phyloP scores from a whole-genome alignment of 2,329 filamentous ascomycete genomes.

The Phoma sp. region DNA sequence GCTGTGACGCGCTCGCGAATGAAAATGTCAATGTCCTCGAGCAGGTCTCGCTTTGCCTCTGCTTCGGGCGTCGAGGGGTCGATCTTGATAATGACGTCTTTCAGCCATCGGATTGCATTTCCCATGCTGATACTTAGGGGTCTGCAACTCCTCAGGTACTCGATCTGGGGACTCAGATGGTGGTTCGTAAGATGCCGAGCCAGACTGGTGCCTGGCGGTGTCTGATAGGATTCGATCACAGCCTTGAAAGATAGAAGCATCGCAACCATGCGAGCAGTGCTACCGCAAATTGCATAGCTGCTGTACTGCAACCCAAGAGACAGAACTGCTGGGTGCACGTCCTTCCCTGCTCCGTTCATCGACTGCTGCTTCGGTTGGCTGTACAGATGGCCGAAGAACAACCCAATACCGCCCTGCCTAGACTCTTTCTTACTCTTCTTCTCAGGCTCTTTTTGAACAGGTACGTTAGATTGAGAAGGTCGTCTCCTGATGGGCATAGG shows the following conservation, averaged over 20 bases:
- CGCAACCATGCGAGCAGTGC: slow-evolving; percentile 83
- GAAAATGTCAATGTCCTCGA: slow-evolving; percentile 84
- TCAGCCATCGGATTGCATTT: slow-evolving; percentile 93
- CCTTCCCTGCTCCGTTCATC: slow-evolving; percentile 65
- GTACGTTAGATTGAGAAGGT: slow-evolving; percentile 39
- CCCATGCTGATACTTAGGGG: slow-evolving; percentile 97
- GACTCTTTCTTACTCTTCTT: slow-evolving; percentile 44
- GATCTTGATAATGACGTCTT: slow-evolving; percentile 88
- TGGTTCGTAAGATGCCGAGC: slow-evolving; percentile 91
- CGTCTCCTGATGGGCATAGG: slow-evolving; percentile 42
- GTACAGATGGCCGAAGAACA: slow-evolving; percentile 75
- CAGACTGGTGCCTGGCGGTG: slow-evolving; percentile 81
- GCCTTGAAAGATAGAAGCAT: slow-evolving; percentile 89
- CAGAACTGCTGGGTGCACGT: slow-evolving; percentile 85
- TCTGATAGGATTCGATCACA: slow-evolving; percentile 92
- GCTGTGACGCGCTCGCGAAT: slow-evolving; percentile 88
- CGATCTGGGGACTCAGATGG: slow-evolving; percentile 91
- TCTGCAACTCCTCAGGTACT: slow-evolving; percentile 91
- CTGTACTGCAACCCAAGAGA: slow-evolving; percentile 89
- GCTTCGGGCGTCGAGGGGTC: slow-evolving; percentile 84
- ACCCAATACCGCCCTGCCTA: slow-evolving; percentile 65
- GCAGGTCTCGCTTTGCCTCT: slow-evolving; percentile 79
- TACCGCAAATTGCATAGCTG: slow-evolving; percentile 86
- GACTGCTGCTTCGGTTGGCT: slow-evolving; percentile 73
- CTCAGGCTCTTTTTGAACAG: slow-evolving; percentile 37